A percentile compares a stretch with the other conserved stretches of the same genome.
phyloP scores from a whole-genome alignment of 306 rosid species.

The Vigna angularis region DNA sequence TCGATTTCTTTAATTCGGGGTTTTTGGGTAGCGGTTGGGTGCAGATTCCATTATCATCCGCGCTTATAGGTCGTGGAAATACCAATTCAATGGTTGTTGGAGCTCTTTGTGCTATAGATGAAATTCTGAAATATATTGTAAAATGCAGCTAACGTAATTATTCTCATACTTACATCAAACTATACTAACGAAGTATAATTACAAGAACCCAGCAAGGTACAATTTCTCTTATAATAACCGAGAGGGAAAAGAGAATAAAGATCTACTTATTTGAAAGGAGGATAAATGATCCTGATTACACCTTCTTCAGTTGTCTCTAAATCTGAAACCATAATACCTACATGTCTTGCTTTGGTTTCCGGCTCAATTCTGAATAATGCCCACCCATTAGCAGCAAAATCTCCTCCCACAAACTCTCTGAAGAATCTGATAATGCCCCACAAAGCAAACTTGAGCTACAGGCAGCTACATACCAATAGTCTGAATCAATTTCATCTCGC shows the following conservation, averaged over 20 bases:
- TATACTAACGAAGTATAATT: slow-evolving; percentile 43
- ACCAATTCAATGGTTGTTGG: background rate
- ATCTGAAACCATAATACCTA: slow-evolving; percentile 53
- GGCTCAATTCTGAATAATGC: slow-evolving; percentile 89
- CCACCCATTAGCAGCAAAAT: slow-evolving; percentile 97
- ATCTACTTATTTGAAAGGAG: slow-evolving; percentile 53
- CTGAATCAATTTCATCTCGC: slow-evolving; percentile 90
- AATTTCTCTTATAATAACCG: slow-evolving; percentile 22
- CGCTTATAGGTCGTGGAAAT: background rate
- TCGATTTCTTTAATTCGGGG: too few relatives aligned
- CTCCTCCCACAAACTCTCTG: slow-evolving; percentile 91
- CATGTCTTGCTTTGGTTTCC: slow-evolving; percentile 93
- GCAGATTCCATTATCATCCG: too few relatives aligned
- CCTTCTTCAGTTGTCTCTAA: slow-evolving; percentile 25
- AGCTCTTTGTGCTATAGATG: background rate
- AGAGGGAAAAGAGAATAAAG: background rate
- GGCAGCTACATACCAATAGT: slow-evolving; percentile 97
- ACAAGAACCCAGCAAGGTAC: slow-evolving; percentile 37
- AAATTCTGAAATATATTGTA: slow-evolving; percentile 13
- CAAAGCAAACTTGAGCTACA: slow-evolving; percentile 88
- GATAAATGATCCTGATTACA: slow-evolving; percentile 46
- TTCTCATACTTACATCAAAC: slow-evolving; percentile 39
- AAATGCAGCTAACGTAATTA: slow-evolving; percentile 1
- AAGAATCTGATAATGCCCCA: slow-evolving; percentile 62
- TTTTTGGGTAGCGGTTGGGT: too few relatives aligned